Evolutionary conservation across 371 early-diverging fungal genomes (phyloP), one percentile per base, ranked within the genome.

Genomic region (Mortierella sp.): DNA sequence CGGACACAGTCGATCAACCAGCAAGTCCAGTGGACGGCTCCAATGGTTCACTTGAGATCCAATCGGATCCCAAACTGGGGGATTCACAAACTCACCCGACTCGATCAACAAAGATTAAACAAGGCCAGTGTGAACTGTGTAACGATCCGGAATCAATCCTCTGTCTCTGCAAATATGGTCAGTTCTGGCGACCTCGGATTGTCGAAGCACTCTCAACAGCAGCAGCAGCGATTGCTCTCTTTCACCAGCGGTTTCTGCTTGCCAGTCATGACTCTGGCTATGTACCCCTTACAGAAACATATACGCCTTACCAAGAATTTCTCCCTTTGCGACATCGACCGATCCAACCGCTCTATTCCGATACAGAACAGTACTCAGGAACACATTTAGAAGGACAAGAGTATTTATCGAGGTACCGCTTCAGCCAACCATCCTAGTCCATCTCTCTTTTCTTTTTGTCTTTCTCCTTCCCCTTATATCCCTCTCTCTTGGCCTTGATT

Each of bases 161-260:
- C 2, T 79, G 80, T 18, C 46, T 79, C 21, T 70, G 64, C 45
- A 61, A 60, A 4, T 63, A 66, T 21, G 80, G 73, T 4, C 60
- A 61, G 61, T 29, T 51, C 7, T 79, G 66, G 73, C 43, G 67
- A 21, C 73, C 70, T 7, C 26, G 61, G 4, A 70, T 79, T 45
- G 60, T 73, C 1, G 66, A 69, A 25, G 80, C 80, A 1, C 6
- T 79, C n/a, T 73, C 80, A 0, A 79, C 80, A 28, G 80, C 80
- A 2, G 73, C 73, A 7, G 80, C 80, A 14, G 67, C 70, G 11
- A 79, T 79, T 23, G 73, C 80, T 19, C 65, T 50, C 9, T 66
- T 73, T 45, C 57, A 60, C 53, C 19, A 19, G 21, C 37, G 37
- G 37, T 37, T 37, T 37, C 37, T 37, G 3, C 37, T 37, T 37